phyloP scores from a whole-genome alignment of 768 basidiomycete species.

The Flagelloscypha sp. region DNA sequence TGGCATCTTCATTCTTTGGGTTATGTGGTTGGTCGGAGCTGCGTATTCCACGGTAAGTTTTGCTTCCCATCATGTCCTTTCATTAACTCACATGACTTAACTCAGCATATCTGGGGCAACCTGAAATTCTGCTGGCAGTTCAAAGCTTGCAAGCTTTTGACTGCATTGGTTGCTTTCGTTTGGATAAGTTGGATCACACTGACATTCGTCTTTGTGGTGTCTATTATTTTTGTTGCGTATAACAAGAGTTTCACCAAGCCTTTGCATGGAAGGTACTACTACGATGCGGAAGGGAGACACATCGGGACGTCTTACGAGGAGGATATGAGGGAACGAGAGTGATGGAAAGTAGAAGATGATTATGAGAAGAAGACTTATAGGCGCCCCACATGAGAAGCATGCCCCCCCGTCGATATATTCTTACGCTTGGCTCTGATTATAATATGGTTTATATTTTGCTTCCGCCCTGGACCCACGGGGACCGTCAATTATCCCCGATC shows the following conservation, averaged over 20 bases:
- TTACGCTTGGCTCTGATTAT: no score
- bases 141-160: conserved; percentile 50
- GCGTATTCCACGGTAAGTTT: conserved; percentile 49
- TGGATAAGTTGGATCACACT: conserved; percentile 57
- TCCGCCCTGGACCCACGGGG: no score
- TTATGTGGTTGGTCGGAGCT: conserved; percentile 59
- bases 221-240: conserved; percentile 46
- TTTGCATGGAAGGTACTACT: conserved; percentile 54
- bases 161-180: conserved; percentile 56
- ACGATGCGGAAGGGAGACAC: no score
- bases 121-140: conserved; percentile 50
- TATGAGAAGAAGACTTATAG: no score
- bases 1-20: conserved; percentile 45
- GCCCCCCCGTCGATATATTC: no score
- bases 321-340: no score
- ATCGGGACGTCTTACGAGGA: no score
- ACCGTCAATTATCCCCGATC: no score
- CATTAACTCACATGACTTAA: not conserved
- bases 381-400: no score
- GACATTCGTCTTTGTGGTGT: conserved; percentile 42
- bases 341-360: no score
- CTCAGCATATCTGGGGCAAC: conserved; percentile 34
- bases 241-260: conserved; percentile 52
- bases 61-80: not conserved
- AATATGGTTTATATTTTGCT: no score